Conservation (phyloP, 108 stramenopile genomes). For the Pseudonitzschia multiseries region DNA sequence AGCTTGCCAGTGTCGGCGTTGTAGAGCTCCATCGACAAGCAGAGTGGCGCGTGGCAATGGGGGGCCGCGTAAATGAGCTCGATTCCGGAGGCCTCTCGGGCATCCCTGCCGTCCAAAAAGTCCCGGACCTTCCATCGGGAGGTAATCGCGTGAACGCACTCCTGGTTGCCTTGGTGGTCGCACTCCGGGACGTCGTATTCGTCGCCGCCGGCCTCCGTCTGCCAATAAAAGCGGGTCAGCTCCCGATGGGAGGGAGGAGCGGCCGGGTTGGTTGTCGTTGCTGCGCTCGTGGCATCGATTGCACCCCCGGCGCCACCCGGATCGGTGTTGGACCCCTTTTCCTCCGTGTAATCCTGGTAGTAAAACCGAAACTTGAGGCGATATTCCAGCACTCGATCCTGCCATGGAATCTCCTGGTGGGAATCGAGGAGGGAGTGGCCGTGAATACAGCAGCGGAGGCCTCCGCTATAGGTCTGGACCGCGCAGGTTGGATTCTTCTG, state of each 20-base stretch:
- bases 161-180: constrained; percentile 15
- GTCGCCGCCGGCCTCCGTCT: constrained; percentile 31
- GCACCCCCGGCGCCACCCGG: neutral
- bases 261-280: neutral
- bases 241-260: constrained; percentile 31
- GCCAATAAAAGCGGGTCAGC: constrained; percentile 30
- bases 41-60: constrained; percentile 45
- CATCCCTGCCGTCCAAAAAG: constrained; percentile 21
- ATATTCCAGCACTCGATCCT: constrained; percentile 37
- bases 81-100: constrained; percentile 12
- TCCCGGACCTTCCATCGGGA: constrained; percentile 37
- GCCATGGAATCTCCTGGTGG: constrained; percentile 44
- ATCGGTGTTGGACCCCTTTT: neutral
- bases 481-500: constrained; percentile 43
- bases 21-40: constrained; percentile 47
- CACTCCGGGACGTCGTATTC: constrained; percentile 46
- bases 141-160: constrained; percentile 40
- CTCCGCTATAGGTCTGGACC: constrained; percentile 40
- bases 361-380: constrained; percentile 47
- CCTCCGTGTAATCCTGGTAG: constrained; percentile 34
- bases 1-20: constrained; percentile 46
- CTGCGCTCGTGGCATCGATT: neutral
- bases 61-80: constrained; percentile 43
- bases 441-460: constrained; percentile 35
- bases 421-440: constrained; percentile 33